Evolutionary conservation across 2,329 filamentous ascomycete genomes (phyloP).

Genomic region (Ophiostoma tasmaniense): DNA sequence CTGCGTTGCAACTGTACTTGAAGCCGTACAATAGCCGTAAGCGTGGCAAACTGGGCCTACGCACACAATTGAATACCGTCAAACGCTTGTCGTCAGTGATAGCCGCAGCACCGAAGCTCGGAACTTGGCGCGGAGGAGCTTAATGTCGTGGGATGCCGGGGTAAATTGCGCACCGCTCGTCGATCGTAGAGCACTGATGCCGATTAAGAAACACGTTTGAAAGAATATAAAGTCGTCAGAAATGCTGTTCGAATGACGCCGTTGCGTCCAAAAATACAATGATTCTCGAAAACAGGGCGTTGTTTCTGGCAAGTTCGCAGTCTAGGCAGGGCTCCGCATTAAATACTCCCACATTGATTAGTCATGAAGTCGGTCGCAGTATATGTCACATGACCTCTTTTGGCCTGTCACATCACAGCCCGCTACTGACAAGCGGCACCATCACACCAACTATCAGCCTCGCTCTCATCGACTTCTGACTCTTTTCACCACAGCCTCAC

Average conservation of each 20-base stretch:
- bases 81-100: not conserved
- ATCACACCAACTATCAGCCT: not conserved
- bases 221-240: not conserved
- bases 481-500: too few relatives aligned
- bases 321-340: slow-evolving; percentile 15
- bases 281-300: slow-evolving; percentile 9
- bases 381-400: not conserved
- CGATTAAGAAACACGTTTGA: not conserved
- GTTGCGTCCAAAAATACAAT: not conserved
- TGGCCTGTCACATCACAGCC: not conserved
- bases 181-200: not conserved
- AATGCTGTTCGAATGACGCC: not conserved
- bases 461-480: not conserved
- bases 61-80: not conserved
- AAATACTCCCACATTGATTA: slow-evolving; percentile 14
- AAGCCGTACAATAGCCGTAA: not conserved
- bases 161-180: not conserved
- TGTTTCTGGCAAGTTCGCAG: slow-evolving; percentile 19
- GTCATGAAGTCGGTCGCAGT: not conserved
- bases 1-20: not conserved
- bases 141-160: not conserved
- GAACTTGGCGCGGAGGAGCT: not conserved
- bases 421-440: not conserved
- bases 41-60: not conserved
- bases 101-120: not conserved